phyloP scores from a whole-genome alignment of 2,329 filamentous ascomycete genomes.

The Curvularia eragrostidis region DNA sequence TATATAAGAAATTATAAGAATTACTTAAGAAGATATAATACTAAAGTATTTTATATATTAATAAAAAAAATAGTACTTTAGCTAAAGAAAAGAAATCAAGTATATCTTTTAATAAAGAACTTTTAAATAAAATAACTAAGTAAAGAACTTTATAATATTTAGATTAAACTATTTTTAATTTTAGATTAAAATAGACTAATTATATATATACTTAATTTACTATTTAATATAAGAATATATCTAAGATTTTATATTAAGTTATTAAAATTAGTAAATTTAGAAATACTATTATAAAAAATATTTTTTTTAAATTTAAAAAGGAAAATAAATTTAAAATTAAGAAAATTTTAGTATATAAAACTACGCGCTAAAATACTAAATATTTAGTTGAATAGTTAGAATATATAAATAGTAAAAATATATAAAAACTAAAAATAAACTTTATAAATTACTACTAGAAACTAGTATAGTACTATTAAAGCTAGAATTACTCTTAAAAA shows the following conservation, averaged over 20 bases:
- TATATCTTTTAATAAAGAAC: conserved; percentile 1
- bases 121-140: background rate
- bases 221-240: background rate
- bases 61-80: conserved; percentile 10
- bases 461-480: background rate
- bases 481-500: too few relatives aligned
- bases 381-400: background rate
- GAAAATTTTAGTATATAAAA: background rate
- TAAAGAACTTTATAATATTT: conserved; percentile 7
- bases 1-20: background rate
- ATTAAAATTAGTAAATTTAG: conserved; percentile 3
- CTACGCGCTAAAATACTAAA: background rate
- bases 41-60: background rate
- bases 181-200: background rate
- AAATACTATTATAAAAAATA: conserved; percentile 10
- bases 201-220: conserved; percentile 8
- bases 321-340: conserved; percentile 5
- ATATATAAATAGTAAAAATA: background rate
- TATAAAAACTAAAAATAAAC: background rate
- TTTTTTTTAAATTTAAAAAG: conserved; percentile 5
- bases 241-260: conserved; percentile 7
- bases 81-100: conserved; percentile 11
- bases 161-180: conserved; percentile 15
- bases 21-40: background rate
- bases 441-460: background rate